A percentile compares a stretch with the other conserved stretches of the same genome.
phyloP scores from a whole-genome alignment of 2,329 filamentous ascomycete genomes.

The Trichoderma koningii region DNA sequence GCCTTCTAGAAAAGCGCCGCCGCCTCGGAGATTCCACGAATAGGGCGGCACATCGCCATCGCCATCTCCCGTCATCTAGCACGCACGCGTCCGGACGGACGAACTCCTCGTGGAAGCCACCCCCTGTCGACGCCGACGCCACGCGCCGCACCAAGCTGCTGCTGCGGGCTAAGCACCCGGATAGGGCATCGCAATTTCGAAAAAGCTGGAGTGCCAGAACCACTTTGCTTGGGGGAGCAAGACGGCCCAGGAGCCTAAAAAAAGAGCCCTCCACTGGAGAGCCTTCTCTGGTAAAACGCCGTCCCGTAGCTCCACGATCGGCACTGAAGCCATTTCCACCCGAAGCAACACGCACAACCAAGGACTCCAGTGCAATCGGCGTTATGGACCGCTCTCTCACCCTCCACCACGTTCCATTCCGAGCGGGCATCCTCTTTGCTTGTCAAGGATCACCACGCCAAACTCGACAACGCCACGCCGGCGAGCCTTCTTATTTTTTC shows the following conservation, averaged over 20 bases:
- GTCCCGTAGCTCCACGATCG: conserved; percentile 18
- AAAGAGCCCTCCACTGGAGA: background rate
- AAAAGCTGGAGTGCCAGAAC: background rate
- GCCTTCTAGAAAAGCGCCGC: conserved; percentile 19
- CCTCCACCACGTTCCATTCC: background rate
- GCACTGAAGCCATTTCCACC: conserved; percentile 15
- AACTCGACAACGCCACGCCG: conserved; percentile 13
- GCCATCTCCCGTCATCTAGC: conserved; percentile 5
- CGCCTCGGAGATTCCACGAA: background rate
- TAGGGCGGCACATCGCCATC: background rate
- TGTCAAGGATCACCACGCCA: conserved; percentile 14
- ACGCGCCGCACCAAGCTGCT: conserved; percentile 12
- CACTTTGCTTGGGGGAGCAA: background rate
- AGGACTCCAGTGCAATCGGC: conserved; percentile 11
- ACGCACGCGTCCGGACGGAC: background rate
- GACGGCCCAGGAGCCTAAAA: background rate
- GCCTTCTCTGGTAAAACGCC: conserved; percentile 11
- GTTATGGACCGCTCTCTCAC: conserved; percentile 15
- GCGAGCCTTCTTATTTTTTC: conserved; percentile 21
- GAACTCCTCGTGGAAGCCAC: background rate
- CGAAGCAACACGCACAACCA: background rate
- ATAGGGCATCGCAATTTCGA: conserved; percentile 1
- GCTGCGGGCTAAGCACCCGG: conserved; percentile 2
- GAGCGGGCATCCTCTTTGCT: background rate
- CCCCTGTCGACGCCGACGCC: background rate